Evolutionary conservation across 805 yeast genomes (phyloP), one percentile per base, ranked within the genome.

Genomic region (Candida methanosorbosa): DNA sequence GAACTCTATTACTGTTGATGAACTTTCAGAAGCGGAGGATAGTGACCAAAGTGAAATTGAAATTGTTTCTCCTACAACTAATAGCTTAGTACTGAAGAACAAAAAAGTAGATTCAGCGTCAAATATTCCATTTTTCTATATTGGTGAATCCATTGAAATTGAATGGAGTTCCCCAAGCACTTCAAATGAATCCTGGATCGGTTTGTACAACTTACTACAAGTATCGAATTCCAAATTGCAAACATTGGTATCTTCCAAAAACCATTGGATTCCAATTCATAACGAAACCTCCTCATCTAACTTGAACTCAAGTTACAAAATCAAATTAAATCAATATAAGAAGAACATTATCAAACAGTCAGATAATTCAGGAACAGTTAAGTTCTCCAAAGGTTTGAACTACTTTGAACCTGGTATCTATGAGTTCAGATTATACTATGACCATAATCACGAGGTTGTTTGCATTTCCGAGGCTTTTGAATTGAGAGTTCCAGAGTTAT

Each of bases 401-500:
- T 66, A 66, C 45, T 79, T 78, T 73, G 80, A 78, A 44, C 74
- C 70, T 27, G 94, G 94, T 0, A 63, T 72, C 23, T 83, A 75
- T 56, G 90, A 83, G 56, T 67, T 83, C 43, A 66, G 94, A 51
- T 79, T 79, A 47, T 92, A 83, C 49, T 63, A 70, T 34, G 69
- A 66, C 32, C 76, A 73, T 18, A 70, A 75, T 31, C 94, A 83
- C 50, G 78, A 75, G 38, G 94, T 82, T n/a, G 63, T 75, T 18
- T 64, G 67, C 40, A 68, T 76, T 22, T 74, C 87, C 0, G 66
- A 64, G 38, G 84, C 87, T 15, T 79, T 83, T 52, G 81, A 78
- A 51, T 61, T 83, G 30, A 63, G 59, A 23, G 49, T 64, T 20
- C 66, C 69, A 7, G 38, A 48, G 18, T 46, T 77, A 7, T n/a